Conservation (phyloP, 768 basidiomycete species). For the Rickenella mellea region DNA sequence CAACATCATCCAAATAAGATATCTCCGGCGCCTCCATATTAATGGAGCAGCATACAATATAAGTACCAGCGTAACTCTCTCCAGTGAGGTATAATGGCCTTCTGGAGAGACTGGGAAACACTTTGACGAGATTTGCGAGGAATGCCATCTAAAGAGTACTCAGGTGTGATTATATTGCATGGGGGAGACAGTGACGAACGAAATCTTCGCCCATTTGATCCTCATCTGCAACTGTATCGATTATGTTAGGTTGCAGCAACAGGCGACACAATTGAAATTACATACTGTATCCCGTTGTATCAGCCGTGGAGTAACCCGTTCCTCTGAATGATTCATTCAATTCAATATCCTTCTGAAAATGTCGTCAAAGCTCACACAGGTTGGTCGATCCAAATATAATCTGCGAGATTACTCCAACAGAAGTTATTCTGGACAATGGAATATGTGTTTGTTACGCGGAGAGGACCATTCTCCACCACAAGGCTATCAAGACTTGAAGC, state of each 20-base stretch:
- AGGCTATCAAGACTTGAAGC: constrained; percentile 60
- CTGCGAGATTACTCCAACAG: constrained; percentile 51
- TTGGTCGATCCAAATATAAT: constrained; percentile 69
- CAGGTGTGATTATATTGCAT: background rate
- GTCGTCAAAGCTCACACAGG: constrained; percentile 35
- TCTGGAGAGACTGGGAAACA: constrained; percentile 59
- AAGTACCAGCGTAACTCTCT: constrained; percentile 69
- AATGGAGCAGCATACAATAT: constrained; percentile 37
- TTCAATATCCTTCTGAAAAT: background rate
- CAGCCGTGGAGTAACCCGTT: constrained; percentile 55
- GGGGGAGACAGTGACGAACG: constrained; percentile 18
- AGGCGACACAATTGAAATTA: background rate
- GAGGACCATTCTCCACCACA: constrained; percentile 68
- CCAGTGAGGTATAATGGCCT: constrained; percentile 63
- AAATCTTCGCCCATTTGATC: constrained; percentile 53
- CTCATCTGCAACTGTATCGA: constrained; percentile 39
- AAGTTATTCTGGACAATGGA: constrained; percentile 41
- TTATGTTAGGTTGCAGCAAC: background rate
- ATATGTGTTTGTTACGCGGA: constrained; percentile 44
- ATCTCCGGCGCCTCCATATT: constrained; percentile 1
- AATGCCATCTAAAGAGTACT: constrained; percentile 50
- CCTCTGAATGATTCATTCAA: constrained; percentile 27
- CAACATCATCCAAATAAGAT: background rate
- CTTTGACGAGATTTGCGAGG: constrained; percentile 58
- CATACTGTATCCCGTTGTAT: constrained; percentile 50